Conservation (phyloP, 2,329 filamentous ascomycete species). For the Penicillium aurantiogriseum region DNA sequence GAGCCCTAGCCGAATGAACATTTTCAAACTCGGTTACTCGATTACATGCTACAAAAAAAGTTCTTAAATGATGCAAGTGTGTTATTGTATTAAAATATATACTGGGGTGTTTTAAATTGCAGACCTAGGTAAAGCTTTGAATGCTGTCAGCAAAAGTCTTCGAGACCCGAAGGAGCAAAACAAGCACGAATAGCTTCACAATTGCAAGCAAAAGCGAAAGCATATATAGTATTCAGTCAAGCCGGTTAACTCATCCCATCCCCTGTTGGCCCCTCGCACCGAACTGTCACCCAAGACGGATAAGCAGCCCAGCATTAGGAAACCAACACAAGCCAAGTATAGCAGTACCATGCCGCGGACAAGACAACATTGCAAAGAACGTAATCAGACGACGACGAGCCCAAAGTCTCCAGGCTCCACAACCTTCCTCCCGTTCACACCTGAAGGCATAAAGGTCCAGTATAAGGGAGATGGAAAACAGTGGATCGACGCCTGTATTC, state of each 20-base stretch:
- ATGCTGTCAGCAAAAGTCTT: conserved; percentile 18
- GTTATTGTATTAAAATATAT: not conserved
- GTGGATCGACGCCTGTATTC: conserved; percentile 26
- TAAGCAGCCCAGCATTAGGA: conserved; percentile 27
- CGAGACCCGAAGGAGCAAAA: not conserved
- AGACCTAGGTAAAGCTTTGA: conserved; percentile 5
- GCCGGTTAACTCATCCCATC: conserved; percentile 47
- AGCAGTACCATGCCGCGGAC: conserved; percentile 19
- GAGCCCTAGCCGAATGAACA: not conserved
- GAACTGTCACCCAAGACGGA: conserved; percentile 41
- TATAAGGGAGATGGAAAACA: conserved; percentile 42
- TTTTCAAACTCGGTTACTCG: not conserved
- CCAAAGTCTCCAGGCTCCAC: conserved; percentile 37
- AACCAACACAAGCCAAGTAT: conserved; percentile 39
- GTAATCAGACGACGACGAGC: conserved; percentile 25
- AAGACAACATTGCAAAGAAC: conserved; percentile 19
- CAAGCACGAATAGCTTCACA: conserved; percentile 1
- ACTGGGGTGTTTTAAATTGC: not conserved
- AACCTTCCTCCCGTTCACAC: conserved; percentile 43
- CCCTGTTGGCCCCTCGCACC: conserved; percentile 35
- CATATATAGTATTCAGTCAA: conserved; percentile 33
- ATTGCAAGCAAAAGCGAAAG: conserved; percentile 16
- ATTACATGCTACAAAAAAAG: not conserved
- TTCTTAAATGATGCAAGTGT: not conserved
- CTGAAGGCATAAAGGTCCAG: conserved; percentile 38